Percentiles rank a stretch among this genome's conserved stretches.
phyloP scores from a whole-genome alignment of 805 yeast species.

The Candida pseudofarinosa region DNA sequence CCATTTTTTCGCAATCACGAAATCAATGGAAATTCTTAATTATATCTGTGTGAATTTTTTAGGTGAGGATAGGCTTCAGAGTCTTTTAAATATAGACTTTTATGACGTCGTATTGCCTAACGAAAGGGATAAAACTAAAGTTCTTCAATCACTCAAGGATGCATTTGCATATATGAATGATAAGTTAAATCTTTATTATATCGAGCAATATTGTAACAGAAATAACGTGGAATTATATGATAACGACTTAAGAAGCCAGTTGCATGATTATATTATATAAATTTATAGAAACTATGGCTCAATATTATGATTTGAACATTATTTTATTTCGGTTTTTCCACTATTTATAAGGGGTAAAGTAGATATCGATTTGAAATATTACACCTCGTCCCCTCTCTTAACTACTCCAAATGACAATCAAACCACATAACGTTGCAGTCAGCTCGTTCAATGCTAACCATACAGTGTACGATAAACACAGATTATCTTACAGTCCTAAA shows the following conservation, averaged over 20 bases:
- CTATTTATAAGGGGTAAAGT: too few species aligned
- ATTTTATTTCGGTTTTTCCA: too few species aligned
- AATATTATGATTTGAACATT: neutral
- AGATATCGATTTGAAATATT: too few species aligned
- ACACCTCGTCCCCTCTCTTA: too few species aligned
- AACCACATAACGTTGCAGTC: conserved; percentile 36
- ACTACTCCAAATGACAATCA: neutral
- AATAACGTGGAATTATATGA: conserved; percentile 1
- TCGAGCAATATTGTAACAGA: conserved; percentile 10
- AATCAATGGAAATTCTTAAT: conserved; percentile 20
- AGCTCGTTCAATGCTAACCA: conserved; percentile 52
- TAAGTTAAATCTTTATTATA: conserved; percentile 15
- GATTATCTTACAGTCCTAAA: conserved; percentile 45
- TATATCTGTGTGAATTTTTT: conserved; percentile 25
- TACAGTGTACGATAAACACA: conserved; percentile 44
- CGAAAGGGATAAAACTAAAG: conserved; percentile 13
- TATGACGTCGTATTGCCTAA: conserved; percentile 20
- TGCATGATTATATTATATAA: conserved; percentile 1
- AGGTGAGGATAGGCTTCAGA: conserved; percentile 11
- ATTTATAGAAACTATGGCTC: conserved; percentile 1
- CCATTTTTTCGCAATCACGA: conserved; percentile 19
- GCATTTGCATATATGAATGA: conserved; percentile 23
- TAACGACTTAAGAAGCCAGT: neutral
- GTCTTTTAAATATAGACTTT: conserved; percentile 27
- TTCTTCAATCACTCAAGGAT: conserved; percentile 20